Percentiles rank a stretch among this genome's conserved stretches.
phyloP scores from a whole-genome alignment of 2,329 filamentous ascomycete genomes.

The Aurifilum marmelostoma region DNA sequence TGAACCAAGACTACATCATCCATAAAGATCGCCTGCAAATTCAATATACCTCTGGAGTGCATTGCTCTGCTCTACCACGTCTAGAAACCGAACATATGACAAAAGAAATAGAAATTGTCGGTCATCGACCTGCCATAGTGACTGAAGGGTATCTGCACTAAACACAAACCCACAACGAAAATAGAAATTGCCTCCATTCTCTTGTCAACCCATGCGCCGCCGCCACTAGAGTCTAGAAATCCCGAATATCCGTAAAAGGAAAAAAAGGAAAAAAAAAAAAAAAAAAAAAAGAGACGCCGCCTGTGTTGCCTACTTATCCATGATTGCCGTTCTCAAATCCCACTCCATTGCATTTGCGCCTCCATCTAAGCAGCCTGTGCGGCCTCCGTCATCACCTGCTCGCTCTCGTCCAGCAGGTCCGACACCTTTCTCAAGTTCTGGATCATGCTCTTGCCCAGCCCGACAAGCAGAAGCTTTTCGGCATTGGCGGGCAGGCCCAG shows the following conservation, averaged over 20 bases:
- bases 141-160: slow-evolving; percentile 23
- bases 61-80: slow-evolving; percentile 1
- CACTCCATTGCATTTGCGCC: neutral
- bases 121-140: slow-evolving; percentile 17
- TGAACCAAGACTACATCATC: neutral
- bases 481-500: slow-evolving; percentile 92
- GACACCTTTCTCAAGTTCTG: slow-evolving; percentile 82
- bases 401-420: slow-evolving; percentile 88
- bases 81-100: neutral
- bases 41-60: neutral
- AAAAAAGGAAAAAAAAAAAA: too few relatives aligned
- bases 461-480: slow-evolving; percentile 91
- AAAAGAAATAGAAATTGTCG: neutral
- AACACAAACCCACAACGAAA: slow-evolving; percentile 6
- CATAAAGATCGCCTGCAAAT: neutral
- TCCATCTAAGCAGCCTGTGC: slow-evolving; percentile 31
- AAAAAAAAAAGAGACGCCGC: neutral
- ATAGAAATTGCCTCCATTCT: neutral
- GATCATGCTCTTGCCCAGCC: slow-evolving; percentile 83
- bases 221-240: slow-evolving; percentile 14
- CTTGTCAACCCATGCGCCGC: slow-evolving; percentile 15
- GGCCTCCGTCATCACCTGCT: slow-evolving; percentile 78
- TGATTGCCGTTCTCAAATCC: neutral
- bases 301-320: neutral
- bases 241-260: neutral